Percentiles rank a stretch among this genome's conserved stretches.
Conservation (phyloP, 2,329 filamentous ascomycete genomes). For the Colletotrichum sidae region DNA sequence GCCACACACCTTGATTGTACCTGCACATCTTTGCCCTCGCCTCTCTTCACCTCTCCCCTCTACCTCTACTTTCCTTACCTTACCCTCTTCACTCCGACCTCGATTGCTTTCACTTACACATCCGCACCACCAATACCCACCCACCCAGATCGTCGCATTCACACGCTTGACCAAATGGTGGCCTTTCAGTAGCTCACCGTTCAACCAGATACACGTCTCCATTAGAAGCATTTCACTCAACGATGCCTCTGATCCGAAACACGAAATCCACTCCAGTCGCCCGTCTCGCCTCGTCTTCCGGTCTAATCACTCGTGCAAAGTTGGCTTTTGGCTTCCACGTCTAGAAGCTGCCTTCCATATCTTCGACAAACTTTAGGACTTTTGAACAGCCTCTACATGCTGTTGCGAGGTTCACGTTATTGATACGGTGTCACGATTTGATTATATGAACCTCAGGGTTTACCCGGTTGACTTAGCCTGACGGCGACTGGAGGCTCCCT, state of each 20-base stretch:
- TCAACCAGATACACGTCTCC: constrained; percentile 43
- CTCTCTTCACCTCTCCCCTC: constrained; percentile 11
- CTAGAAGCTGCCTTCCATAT: constrained; percentile 58
- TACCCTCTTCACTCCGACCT: constrained; percentile 19
- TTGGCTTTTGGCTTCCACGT: constrained; percentile 54
- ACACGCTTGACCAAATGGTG: constrained; percentile 43
- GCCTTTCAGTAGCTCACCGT: constrained; percentile 46
- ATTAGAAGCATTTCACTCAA: constrained; percentile 51
- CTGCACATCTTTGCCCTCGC: constrained; percentile 28
- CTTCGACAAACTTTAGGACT: constrained; percentile 53
- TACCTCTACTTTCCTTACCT: neutral
- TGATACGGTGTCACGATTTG: constrained; percentile 50
- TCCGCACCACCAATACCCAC: constrained; percentile 10
- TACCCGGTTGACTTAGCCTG: constrained; percentile 46
- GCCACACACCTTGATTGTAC: constrained; percentile 32
- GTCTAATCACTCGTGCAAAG: constrained; percentile 68
- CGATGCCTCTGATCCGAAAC: constrained; percentile 69
- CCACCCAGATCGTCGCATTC: constrained; percentile 28
- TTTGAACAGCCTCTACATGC: constrained; percentile 48
- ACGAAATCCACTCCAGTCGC: constrained; percentile 67
- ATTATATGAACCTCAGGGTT: constrained; percentile 43
- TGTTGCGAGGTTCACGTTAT: constrained; percentile 54
- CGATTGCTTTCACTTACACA: constrained; percentile 16
- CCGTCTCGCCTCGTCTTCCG: constrained; percentile 71
- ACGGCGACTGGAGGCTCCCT: constrained; percentile 49